Evolutionary conservation across 352 stramenopile species (phyloP).

Genomic region (Thraustochytrium sp.): DNA sequence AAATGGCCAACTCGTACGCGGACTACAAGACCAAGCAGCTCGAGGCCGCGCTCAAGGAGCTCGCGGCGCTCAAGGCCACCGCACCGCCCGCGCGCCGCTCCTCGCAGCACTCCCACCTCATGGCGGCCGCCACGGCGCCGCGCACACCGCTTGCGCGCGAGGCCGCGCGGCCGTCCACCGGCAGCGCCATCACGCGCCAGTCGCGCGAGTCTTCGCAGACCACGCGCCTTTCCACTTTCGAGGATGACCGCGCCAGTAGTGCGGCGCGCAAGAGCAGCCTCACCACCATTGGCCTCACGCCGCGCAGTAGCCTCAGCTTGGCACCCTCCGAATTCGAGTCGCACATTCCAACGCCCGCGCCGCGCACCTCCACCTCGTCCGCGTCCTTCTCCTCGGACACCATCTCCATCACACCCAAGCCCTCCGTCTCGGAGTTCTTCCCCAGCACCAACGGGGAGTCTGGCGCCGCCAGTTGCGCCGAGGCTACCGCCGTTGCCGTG

Average conservation of each 20-base stretch:
- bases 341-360: neutral
- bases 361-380: neutral
- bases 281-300: neutral
- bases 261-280: neutral
- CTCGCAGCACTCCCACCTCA: neutral
- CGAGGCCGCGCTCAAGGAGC: neutral
- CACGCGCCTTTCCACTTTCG: neutral
- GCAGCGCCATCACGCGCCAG: neutral
- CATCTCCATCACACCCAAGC: neutral
- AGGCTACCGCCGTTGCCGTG: no score
- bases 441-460: neutral
- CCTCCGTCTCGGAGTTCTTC: neutral
- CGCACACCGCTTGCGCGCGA: neutral
- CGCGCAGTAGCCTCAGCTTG: neutral
- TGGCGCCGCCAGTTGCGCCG: neutral
- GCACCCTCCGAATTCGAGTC: neutral
- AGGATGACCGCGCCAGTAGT: neutral
- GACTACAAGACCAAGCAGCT: slow-evolving; percentile 22
- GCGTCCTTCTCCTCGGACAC: no score
- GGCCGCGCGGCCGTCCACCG: neutral
- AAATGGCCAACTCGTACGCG: neutral
- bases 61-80: neutral
- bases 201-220: neutral
- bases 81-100: neutral
- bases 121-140: neutral